phyloP scores from a whole-genome alignment of 139 green algal species.

The Micromonas commoda region DNA sequence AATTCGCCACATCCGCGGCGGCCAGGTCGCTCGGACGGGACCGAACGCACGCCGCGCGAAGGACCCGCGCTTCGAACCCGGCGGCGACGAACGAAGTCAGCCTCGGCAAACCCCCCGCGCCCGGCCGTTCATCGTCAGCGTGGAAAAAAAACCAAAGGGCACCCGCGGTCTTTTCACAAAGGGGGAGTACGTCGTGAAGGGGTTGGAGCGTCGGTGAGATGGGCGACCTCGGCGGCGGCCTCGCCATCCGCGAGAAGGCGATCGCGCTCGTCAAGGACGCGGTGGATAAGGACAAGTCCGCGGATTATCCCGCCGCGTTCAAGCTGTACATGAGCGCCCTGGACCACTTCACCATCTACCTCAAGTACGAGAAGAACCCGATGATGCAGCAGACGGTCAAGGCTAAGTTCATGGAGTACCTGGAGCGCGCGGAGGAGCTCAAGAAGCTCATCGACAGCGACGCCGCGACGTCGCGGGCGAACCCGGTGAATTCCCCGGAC shows the following conservation, averaged over 20 bases:
- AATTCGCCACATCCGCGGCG: too few relatives aligned
- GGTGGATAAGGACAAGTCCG: constrained; percentile 63
- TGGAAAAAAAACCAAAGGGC: background rate
- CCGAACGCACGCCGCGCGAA: too few relatives aligned
- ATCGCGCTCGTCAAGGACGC: constrained; percentile 75
- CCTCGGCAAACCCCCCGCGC: too few relatives aligned
- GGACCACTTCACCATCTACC: constrained; percentile 62
- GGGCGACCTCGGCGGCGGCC: background rate
- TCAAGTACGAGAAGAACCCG: constrained; percentile 90
- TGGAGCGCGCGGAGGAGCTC: constrained; percentile 86
- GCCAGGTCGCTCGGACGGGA: too few relatives aligned
- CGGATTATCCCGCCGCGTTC: constrained; percentile 64
- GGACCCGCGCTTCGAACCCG: too few relatives aligned
- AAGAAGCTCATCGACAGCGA: constrained; percentile 59
- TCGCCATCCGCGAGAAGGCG: constrained; percentile 64
- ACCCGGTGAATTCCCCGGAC: constrained; percentile 23
- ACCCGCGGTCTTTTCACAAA: too few relatives aligned
- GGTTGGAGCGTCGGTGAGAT: background rate
- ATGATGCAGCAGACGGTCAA: constrained; percentile 47
- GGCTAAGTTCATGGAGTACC: constrained; percentile 85
- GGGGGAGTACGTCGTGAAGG: background rate
- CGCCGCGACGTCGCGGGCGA: constrained; percentile 32
- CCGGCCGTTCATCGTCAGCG: too few relatives aligned
- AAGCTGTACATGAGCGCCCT: constrained; percentile 59
- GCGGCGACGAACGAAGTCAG: too few relatives aligned